These are phyloP conservation scores for Kazachstania psychrophila DNA, from an alignment of 805 yeast species.

Conservation along the genomic window DNA sequence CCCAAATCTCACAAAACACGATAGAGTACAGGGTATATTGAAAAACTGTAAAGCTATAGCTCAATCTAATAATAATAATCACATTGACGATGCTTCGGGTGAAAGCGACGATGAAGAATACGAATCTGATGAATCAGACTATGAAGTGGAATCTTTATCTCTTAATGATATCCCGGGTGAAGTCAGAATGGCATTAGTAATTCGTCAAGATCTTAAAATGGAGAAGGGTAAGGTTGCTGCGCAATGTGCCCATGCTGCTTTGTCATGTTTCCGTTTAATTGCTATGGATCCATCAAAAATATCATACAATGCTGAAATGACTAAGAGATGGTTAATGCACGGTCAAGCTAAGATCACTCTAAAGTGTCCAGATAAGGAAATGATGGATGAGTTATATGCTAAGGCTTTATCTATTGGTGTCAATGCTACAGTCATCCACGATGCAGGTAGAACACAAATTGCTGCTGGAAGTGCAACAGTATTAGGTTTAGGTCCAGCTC, in stretches of 20 bases:
- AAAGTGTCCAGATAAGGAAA: conserved; percentile 58
- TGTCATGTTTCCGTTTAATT: conserved; percentile 73
- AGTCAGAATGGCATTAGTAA: conserved; percentile 77
- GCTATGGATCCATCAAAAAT: conserved; percentile 39
- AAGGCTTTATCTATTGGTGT: conserved; percentile 72
- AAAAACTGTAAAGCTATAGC: conserved; percentile 14
- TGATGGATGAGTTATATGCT: conserved; percentile 67
- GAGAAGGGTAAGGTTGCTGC: conserved; percentile 95
- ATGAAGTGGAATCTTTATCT: conserved; percentile 50
- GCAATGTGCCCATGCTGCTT: conserved; percentile 96
- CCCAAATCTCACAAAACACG: conserved; percentile 9
- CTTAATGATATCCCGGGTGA: conserved; percentile 68
- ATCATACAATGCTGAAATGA: conserved; percentile 50
- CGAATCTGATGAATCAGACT: conserved; percentile 43
- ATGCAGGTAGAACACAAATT: conserved; percentile 94
- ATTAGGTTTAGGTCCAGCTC: conserved; percentile 96
- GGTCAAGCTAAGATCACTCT: conserved; percentile 95
- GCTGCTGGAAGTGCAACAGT: conserved; percentile 97
- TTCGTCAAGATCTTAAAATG: conserved; percentile 85
- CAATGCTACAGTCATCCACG: conserved; percentile 75
- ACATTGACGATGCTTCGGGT: not conserved
- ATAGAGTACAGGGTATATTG: conserved; percentile 11
- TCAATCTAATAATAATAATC: conserved; percentile 1
- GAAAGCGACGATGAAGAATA: conserved; percentile 25
- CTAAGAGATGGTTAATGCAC: conserved; percentile 64